phyloP scores from a whole-genome alignment of 352 stramenopile genomes.

The Pythium coloratum region DNA sequence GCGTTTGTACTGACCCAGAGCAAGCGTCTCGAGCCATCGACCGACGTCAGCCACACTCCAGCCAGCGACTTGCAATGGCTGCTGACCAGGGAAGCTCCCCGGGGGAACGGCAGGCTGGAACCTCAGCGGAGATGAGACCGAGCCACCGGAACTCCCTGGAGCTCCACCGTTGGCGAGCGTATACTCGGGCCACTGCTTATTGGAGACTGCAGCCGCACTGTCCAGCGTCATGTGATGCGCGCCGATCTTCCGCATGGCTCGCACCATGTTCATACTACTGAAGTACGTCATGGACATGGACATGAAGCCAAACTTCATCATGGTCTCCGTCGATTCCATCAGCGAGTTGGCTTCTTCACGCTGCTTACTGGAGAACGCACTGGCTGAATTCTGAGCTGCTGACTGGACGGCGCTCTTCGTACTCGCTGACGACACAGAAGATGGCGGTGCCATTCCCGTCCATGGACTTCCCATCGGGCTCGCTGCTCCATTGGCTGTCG shows the following conservation, averaged over 20 bases:
- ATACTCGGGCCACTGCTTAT: constrained; percentile 64
- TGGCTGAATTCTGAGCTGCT: constrained; percentile 23
- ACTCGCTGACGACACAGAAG: background rate
- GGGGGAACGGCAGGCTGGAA: constrained; percentile 53
- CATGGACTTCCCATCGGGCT: constrained; percentile 29
- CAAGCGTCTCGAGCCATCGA: constrained; percentile 90
- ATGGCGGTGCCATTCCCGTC: background rate
- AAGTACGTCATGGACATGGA: constrained; percentile 98
- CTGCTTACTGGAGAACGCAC: constrained; percentile 73
- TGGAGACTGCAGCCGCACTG: constrained; percentile 60
- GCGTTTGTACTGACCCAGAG: constrained; percentile 87
- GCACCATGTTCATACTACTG: constrained; percentile 96
- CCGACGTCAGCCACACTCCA: constrained; percentile 90
- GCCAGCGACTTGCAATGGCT: constrained; percentile 60
- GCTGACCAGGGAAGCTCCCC: constrained; percentile 61
- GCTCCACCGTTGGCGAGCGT: background rate
- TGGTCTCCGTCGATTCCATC: constrained; percentile 96
- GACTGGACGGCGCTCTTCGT: constrained; percentile 20
- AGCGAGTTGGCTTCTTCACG: constrained; percentile 88
- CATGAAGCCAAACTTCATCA: constrained; percentile 99
- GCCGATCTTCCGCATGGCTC: constrained; percentile 94
- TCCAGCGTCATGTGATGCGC: constrained; percentile 91
- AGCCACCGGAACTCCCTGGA: background rate
- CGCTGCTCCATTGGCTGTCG: constrained; percentile 9
- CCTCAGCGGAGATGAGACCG: constrained; percentile 9